These are phyloP conservation scores for Linum lewisii DNA, from an alignment of 345 rosid species.

Conservation along the genomic window DNA sequence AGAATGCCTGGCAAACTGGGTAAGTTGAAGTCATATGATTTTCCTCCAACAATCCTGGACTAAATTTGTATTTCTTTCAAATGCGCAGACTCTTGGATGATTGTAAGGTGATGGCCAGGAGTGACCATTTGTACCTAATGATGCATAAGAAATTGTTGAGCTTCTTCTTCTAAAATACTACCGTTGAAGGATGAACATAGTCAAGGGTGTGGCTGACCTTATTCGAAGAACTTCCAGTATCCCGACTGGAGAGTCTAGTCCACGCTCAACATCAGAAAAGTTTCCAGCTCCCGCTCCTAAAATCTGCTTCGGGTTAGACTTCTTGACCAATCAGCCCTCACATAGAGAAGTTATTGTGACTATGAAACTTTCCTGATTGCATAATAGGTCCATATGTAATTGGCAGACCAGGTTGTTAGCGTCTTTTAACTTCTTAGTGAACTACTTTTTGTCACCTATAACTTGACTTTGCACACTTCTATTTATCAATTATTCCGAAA, in stretches of 20 bases:
- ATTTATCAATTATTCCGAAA: no score
- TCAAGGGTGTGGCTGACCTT: slow-evolving; percentile 72
- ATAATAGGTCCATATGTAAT: no score
- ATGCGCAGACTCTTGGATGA: neutral
- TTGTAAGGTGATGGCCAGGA: slow-evolving; percentile 16
- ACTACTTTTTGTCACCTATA: no score
- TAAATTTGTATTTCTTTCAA: neutral
- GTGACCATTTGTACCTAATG: slow-evolving; percentile 7
- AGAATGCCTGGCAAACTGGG: neutral
- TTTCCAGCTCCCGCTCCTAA: slow-evolving; percentile 44
- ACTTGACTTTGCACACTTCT: no score
- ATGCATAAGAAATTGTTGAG: slow-evolving; percentile 13
- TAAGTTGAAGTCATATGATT: neutral
- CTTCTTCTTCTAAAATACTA: slow-evolving; percentile 9
- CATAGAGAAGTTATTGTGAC: neutral
- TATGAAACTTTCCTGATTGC: neutral
- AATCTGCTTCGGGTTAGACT: slow-evolving; percentile 44
- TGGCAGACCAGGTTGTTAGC: no score
- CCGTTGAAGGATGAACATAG: slow-evolving; percentile 49
- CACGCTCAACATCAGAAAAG: slow-evolving; percentile 32
- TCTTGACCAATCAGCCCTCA: neutral
- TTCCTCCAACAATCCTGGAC: neutral
- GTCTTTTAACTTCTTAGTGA: no score
- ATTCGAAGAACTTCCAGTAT: slow-evolving; percentile 50
- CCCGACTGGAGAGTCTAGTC: slow-evolving; percentile 34